These are phyloP conservation scores for Saksenaea vasiformis DNA, from an alignment of 371 early-diverging fungal species.

Conservation along the genomic window DNA sequence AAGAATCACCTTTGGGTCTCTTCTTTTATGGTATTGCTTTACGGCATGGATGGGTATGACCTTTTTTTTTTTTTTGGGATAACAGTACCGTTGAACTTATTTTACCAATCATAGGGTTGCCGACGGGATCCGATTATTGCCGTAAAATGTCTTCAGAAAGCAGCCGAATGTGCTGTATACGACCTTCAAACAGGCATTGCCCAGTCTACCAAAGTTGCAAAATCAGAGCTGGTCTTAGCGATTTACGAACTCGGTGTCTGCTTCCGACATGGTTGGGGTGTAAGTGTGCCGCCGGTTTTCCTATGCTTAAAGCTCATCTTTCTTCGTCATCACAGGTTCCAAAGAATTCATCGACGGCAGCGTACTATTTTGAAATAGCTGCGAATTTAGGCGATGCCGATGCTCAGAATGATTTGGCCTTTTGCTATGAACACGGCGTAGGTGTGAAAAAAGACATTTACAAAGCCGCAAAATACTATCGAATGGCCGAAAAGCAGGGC, in stretches of 20 bases:
- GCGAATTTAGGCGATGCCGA: constrained; percentile 90
- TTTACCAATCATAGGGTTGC: constrained; percentile 57
- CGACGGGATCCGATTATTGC: constrained; percentile 61
- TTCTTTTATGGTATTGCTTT: constrained; percentile 87
- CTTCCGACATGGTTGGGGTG: constrained; percentile 94
- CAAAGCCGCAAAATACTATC: constrained; percentile 84
- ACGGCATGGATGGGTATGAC: constrained; percentile 89
- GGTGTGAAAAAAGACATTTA: constrained; percentile 83
- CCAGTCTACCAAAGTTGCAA: constrained; percentile 32
- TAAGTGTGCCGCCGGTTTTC: constrained; percentile 18
- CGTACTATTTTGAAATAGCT: constrained; percentile 86
- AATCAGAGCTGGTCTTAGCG: constrained; percentile 69
- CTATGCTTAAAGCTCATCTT: too few relatives aligned
- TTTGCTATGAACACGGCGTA: constrained; percentile 76
- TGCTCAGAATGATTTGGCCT: constrained; percentile 84
- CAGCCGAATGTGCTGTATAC: constrained; percentile 75
- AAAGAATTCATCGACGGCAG: constrained; percentile 77
- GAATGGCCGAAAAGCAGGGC: constrained; percentile 83
- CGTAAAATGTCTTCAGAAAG: constrained; percentile 75
- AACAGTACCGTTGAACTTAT: background rate
- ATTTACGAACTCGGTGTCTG: constrained; percentile 84
- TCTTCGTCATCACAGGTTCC: constrained; percentile 44
- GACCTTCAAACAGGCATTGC: constrained; percentile 48
- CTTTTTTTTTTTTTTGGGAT: too few relatives aligned
- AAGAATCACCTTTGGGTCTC: constrained; percentile 76